A percentile compares a stretch with the other conserved stretches of the same genome.
Conservation (phyloP, 2,329 filamentous ascomycete genomes). For the Lachnellula cervina region DNA sequence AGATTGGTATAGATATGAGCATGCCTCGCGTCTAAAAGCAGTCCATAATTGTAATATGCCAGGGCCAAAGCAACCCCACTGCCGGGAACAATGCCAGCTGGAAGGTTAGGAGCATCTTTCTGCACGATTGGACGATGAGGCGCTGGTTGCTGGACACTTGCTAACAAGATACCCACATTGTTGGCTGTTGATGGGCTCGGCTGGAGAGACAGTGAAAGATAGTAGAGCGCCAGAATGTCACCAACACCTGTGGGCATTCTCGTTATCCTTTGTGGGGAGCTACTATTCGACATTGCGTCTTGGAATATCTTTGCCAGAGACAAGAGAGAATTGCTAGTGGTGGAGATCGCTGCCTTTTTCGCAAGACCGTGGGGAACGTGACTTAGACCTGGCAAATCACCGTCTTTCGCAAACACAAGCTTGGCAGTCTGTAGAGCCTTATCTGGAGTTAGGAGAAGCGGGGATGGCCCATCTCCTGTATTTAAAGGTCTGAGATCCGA, state of each 20-base stretch:
- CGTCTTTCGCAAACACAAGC: slow-evolving; percentile 71
- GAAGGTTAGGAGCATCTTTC: slow-evolving; percentile 33
- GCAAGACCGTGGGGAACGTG: slow-evolving; percentile 66
- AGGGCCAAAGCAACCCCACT: slow-evolving; percentile 85
- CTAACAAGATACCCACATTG: slow-evolving; percentile 95
- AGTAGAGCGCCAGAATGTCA: slow-evolving; percentile 92
- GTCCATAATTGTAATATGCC: slow-evolving; percentile 91
- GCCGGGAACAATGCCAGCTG: slow-evolving; percentile 69
- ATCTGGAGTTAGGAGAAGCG: slow-evolving; percentile 77
- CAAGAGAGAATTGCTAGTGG: slow-evolving; percentile 90
- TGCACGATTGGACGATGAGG: slow-evolving; percentile 32
- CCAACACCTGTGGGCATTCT: slow-evolving; percentile 71
- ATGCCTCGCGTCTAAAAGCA: slow-evolving; percentile 80
- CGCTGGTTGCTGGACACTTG: slow-evolving; percentile 74
- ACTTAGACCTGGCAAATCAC: slow-evolving; percentile 74
- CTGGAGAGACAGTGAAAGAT: slow-evolving; percentile 87
- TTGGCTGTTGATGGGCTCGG: slow-evolving; percentile 97
- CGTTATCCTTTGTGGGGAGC: slow-evolving; percentile 41
- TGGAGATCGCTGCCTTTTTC: slow-evolving; percentile 77
- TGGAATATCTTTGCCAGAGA: slow-evolving; percentile 98
- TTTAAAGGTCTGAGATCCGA: slow-evolving; percentile 16
- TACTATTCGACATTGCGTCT: slow-evolving; percentile 75
- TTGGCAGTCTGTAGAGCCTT: slow-evolving; percentile 77
- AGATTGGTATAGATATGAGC: slow-evolving; percentile 96
- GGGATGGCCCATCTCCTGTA: slow-evolving; percentile 31